phyloP scores from a whole-genome alignment of 768 basidiomycete species.

The Xanthoconium purpureum region DNA sequence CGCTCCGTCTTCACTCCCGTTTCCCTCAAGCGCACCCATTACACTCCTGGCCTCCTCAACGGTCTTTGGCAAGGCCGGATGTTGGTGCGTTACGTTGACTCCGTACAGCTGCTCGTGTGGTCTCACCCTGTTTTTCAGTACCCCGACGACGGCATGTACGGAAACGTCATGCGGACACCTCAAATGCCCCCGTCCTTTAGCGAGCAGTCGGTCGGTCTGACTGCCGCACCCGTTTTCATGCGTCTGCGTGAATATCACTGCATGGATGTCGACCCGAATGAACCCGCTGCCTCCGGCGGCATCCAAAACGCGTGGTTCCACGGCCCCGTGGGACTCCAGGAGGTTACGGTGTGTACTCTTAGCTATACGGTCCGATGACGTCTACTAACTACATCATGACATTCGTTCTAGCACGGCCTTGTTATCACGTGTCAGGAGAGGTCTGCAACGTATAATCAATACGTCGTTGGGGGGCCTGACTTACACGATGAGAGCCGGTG shows the following conservation, averaged over 20 bases:
- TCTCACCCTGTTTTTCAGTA: slow-evolving; percentile 11
- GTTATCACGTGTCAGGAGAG: slow-evolving; percentile 21
- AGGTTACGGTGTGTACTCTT: slow-evolving; percentile 25
- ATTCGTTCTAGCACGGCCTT: slow-evolving; percentile 18
- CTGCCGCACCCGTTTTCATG: slow-evolving; percentile 54
- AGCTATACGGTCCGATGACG: not conserved
- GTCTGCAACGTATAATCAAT: slow-evolving; percentile 41
- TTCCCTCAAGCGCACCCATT: slow-evolving; percentile 35
- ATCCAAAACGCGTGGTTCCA: slow-evolving; percentile 44
- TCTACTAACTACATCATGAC: not conserved
- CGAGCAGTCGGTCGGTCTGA: slow-evolving; percentile 36
- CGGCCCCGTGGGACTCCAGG: slow-evolving; percentile 12
- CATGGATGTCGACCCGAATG: slow-evolving; percentile 37
- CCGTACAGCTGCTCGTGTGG: not conserved
- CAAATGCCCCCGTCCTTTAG: slow-evolving; percentile 31
- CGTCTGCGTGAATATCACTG: slow-evolving; percentile 55
- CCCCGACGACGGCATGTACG: slow-evolving; percentile 20
- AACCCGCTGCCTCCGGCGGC: slow-evolving; percentile 33
- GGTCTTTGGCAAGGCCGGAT: slow-evolving; percentile 66
- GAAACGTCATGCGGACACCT: slow-evolving; percentile 14
- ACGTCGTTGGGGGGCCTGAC: slow-evolving; percentile 34
- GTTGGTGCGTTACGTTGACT: slow-evolving; percentile 43
- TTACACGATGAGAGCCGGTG: slow-evolving; percentile 44
- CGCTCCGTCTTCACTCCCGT: slow-evolving; percentile 33
- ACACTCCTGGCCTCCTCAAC: slow-evolving; percentile 48